Base-by-base conservation (phyloP, 495 filamentous ascomycete species). In the Friedmanniomyces simplex region DNA sequence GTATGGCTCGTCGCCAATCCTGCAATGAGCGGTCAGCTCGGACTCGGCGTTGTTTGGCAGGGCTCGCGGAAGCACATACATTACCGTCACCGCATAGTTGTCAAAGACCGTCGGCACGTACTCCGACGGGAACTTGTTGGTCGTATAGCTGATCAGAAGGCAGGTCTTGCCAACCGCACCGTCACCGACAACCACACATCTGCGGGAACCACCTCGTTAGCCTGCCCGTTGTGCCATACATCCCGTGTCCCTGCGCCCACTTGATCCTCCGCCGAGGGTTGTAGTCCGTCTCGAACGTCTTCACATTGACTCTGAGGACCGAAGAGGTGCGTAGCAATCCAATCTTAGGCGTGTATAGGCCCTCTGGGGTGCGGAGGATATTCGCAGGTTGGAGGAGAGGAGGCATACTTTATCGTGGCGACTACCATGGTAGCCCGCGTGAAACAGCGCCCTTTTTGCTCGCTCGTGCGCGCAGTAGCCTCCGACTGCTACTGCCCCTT, bases 121-220 rank as follows among this genome's bases (percentile, higher is more conserved):
- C 89, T 98, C 93, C 60, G 90, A 96, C 12, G 93, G 93, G 75
- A 98, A 98, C 65, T 98, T 98, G 79, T 98, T 98, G 61, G 93
- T 98, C 42, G 93, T 98, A 75, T 98, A 98, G 65, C 88, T 94
- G 76, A 98, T 98, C 68, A 98, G 81, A 53, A 98, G 82, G 74
- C 93, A 98, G 46, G 93, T 98, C 79, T 98, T 98, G 65, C 93
- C 93, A 58, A 98, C 93, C 57, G 93, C 93, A 89, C 93, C 93
- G 72, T 98, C 93, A 72, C 93, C 93, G 67, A 98, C 93, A 53
- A 98, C 93, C 59, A 98, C 93, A 77, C 93, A 98, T 72, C 91
- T 96, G 66, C 43, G 43, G 49, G 13, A 47, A 42, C 6, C 16
- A 18, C 25, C 28, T 24, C 21, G 26, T 58, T 46, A 58, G 47